Evolutionary conservation across 148 eudicot genomes (phyloP), one percentile per base, ranked within the genome.

Genomic region (Spergularia bocconei): DNA sequence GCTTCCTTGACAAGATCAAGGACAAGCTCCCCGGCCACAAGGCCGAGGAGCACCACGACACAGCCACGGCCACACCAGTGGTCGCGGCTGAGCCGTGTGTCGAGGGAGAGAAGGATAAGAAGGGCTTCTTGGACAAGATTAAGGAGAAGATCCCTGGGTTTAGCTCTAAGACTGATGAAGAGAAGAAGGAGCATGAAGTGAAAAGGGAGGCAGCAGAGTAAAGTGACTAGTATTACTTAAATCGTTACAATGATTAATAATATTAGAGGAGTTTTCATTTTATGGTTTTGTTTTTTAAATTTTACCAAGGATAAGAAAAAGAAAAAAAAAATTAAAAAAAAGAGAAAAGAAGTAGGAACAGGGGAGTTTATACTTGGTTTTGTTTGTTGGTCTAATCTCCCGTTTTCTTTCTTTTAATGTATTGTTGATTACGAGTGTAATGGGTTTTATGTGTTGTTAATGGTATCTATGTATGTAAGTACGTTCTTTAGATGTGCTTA

Each of bases 71-170:
- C 10, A 44, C 66, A 12, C 51, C 72, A 12, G 50, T 13, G 1
- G 56, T 41, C 11, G 63, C 21, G n/a, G 36, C 72, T 9, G 78
- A 63, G 70, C 1, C 59, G n/a, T 50, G 33, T 2, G 75, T 6
- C 11, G 84, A 73, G 68, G 83, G 33, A 13, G 80, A 66, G 70
- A 74, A 79, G 83, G 86, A 84, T 79, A 88, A 88, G 86, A 88
- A 88, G 79, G 92, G 90, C 1, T 74, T 88, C 61, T 21, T 88
- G 65, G 90, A 85, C 57, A 88, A 87, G 82, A 88, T 87, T 17
- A 88, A 88, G 78, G 89, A 87, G 39, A 88, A 88, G 87, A 79
- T 88, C 59, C 88, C 92, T 48, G 88, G 89, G 52, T 81, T 86
- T 64, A 79, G 82, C 67, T 70, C 75, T 33, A 84, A 86, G 82